Evolutionary conservation across 1,284 basidiomycete species (phyloP), one percentile per base, ranked within the genome.

Genomic region (Marasmius fiardii): DNA sequence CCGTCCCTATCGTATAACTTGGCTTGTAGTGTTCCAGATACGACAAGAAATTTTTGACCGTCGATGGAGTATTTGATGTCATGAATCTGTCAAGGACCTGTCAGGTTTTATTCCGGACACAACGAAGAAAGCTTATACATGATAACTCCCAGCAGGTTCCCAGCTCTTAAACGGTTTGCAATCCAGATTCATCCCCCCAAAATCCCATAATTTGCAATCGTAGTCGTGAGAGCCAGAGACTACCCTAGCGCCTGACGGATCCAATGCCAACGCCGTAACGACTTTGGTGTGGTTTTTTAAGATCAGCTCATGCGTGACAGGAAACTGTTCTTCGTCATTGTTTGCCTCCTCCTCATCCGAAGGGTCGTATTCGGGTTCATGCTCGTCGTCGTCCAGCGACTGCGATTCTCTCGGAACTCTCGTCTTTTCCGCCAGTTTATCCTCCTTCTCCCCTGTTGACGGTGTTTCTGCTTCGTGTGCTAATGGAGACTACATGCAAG

Each of bases 151-250:
- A 56, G 90, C 86, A 57, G 95, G 92, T 70, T 99, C 95, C 83
- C 92, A 98, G 60, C 83, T 91, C 74, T 94, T 92, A 82, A 99
- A 99, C 14, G 97, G 95, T 68, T 92, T 91, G 70, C 85, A 83
- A 65, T 90, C 81, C 60, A 80, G 75, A 64, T 92, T 90, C 96
- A 99, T 99, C 6, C 97, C 97, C 65, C 96, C 97, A 74, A 99
- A 99, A 72, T 99, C 97, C 95, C 95, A 99, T 52, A 99, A 73
- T 72, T 98, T 98, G 72, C 92, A 89, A 71, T 96, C 93, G 67
- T 98, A 98, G 73, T 99, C 97, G 71, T 98, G 90, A 16, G 91
- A 92, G 10, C 97, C 97, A 1, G 93, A 92, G 5, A 92, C 76
- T 28, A 99, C 76, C 28, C 97, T 86, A 2, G 95, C 93, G 48